Evolutionary conservation across 306 rosid genomes (phyloP), one percentile per base, ranked within the genome.

Genomic region (Inga oerstediana): DNA sequence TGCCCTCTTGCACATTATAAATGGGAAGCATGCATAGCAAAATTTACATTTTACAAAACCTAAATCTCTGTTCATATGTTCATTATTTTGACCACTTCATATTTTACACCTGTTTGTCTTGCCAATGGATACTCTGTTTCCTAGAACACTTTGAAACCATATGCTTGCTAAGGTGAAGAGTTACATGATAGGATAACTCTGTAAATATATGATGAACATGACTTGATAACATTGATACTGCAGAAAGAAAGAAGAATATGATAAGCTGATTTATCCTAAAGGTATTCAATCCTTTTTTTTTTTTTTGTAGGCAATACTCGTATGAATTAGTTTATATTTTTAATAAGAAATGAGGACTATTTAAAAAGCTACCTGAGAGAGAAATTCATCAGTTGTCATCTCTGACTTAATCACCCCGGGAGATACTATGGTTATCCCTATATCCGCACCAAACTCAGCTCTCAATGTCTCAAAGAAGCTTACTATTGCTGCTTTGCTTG

Each of bases 401-500:
- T 77, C 58, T 30, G 85, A 58, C 17, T 51, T 3, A 1, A 81
- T 52, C 1, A 49, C 0, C 7, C 85, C 83, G 0, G 85, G 83
- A 48, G 80, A 30, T 24, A 85, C 83, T 48, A 85, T 76, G 10
- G 88, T 85, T 49, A 85, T 81, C 8, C 88, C 85, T 48, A 77
- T 72, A 9, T 41, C 52, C 1, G 27, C 7, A 24, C 76, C 83
- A 2, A 85, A 59, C 51, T 81, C 85, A 49, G 27, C 54, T 62
- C 82, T 80, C 15, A 85, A 44, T 11, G 88, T 46, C 80, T 81
- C 88, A 34, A 73, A 77, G 74, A 81, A 81, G 72, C 52, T 81
- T 41, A 62, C n/a, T 12, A 72, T n/a, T 62, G 88, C 83, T 39
- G 83, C 88, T 49, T 85, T 85, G 73, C 79, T 85, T 37, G 85